Evolutionary conservation across 345 rosid species (phyloP), one percentile per base, ranked within the genome.

Genomic region (Linum tenue): DNA sequence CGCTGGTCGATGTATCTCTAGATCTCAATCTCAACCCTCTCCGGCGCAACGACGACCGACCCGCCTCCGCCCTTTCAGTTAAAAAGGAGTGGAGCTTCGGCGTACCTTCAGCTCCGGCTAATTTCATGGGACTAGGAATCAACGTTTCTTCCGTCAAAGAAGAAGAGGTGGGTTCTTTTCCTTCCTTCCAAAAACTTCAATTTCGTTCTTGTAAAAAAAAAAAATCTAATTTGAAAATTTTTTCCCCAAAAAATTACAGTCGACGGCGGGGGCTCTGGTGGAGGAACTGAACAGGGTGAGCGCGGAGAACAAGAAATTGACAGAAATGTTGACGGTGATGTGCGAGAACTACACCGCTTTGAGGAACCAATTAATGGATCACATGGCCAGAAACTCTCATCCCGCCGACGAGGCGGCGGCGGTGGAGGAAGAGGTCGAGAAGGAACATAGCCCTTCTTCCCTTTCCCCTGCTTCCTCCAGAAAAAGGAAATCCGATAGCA

Each of bases 251-350:
- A 55, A 3, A 4, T 10, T 17, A 5, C 58, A 14, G 31, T 6
- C 15, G 64, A 57, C 60, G 11, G 60, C 60, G 41, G 36, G 67
- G 2, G 55, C 35, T 37, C 55, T 78, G 64, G 70, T 64, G 8
- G 72, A 69, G n/a, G 82, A 78, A 58, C 41, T 68, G 59, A 64
- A 15, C 55, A 68, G 79, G 17, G 37, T 72, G 1, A 72, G 62
- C 43, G 15, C 41, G 0, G 82, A 78, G 74, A 78, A 69, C 74
- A 72, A 66, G 79, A 78, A 66, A 59, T 56, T 78, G 22, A 74
- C 68, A 1, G 68, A 66, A 15, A 72, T 48, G 82, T 58, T 78
- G 7, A 22, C 67, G 8, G 40, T 56, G 35, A 5, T 75, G 17
- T 66, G 71, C 43, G 64, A 75, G 59, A 75, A 66, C 9, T 75